Percentiles rank a stretch among this genome's conserved stretches.
Conservation (phyloP, 23 red algal species). For the Gracilaria gracilis region DNA sequence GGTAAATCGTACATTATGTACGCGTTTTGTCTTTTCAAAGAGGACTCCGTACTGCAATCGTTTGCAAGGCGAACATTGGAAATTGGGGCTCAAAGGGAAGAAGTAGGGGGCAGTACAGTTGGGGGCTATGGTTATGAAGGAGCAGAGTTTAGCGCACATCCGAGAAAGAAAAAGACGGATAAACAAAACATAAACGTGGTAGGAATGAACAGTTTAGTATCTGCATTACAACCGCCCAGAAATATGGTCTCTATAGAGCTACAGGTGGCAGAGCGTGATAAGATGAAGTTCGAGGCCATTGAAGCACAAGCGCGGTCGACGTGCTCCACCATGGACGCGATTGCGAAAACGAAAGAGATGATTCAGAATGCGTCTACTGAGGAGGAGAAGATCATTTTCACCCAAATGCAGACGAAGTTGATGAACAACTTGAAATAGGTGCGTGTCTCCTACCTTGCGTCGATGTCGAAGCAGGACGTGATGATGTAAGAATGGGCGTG, state of each 20-base stretch:
- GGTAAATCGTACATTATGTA: conserved; percentile 13
- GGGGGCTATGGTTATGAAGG: too few relatives aligned
- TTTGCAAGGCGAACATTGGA: too few relatives aligned
- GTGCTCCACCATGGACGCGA: not conserved
- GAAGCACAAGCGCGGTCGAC: conserved; percentile 32
- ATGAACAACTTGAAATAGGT: conserved; percentile 15
- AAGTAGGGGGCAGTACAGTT: too few relatives aligned
- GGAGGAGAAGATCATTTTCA: conserved; percentile 13
- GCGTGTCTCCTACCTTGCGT: too few relatives aligned
- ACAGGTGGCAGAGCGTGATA: conserved; percentile 28
- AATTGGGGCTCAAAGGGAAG: too few relatives aligned
- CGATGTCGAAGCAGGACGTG: too few relatives aligned
- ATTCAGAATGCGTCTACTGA: not conserved
- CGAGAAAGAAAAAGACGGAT: not conserved
- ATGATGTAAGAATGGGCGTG: too few relatives aligned
- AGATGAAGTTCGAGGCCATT: conserved; percentile 19
- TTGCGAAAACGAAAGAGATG: conserved; percentile 6
- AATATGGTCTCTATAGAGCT: not conserved
- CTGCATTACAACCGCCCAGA: not conserved
- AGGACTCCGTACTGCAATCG: not conserved
- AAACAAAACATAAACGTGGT: conserved; percentile 32
- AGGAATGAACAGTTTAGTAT: conserved; percentile 30
- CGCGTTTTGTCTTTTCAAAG: not conserved
- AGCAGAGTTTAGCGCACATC: not conserved
- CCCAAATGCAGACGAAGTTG: conserved; percentile 14